Conservation (phyloP, 768 basidiomycete genomes). For the Plicaturopsis crispa region DNA sequence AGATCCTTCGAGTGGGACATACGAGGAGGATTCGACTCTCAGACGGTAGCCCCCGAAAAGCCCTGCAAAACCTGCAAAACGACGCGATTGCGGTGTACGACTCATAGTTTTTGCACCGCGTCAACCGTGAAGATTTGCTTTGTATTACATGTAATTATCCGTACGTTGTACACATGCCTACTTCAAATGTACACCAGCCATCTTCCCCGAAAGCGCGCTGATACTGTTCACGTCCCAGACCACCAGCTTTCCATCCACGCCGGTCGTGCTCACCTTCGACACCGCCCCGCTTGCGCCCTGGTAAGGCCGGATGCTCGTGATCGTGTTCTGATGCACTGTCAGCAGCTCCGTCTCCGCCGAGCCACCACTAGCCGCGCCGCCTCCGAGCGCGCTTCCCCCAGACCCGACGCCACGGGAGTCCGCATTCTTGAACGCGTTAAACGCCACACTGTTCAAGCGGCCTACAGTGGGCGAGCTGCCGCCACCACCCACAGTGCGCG, state of each 20-base stretch:
- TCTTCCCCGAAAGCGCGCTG: slow-evolving; percentile 36
- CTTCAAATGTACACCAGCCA: slow-evolving; percentile 42
- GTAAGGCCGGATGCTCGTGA: slow-evolving; percentile 83
- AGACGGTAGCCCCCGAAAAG: slow-evolving; percentile 1
- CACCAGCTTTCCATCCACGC: slow-evolving; percentile 89
- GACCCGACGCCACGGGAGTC: slow-evolving; percentile 59
- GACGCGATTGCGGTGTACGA: too few species aligned
- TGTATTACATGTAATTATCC: too few species aligned
- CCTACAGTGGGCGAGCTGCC: slow-evolving; percentile 36
- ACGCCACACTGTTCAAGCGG: slow-evolving; percentile 86
- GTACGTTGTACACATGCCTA: too few species aligned
- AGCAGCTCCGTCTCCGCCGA: slow-evolving; percentile 64
- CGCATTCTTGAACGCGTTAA: slow-evolving; percentile 89
- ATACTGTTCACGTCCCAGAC: slow-evolving; percentile 79
- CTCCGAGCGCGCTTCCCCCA: slow-evolving; percentile 22
- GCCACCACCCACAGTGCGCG: slow-evolving; percentile 32
- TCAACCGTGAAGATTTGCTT: too few species aligned
- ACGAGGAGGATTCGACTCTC: slow-evolving; percentile 4
- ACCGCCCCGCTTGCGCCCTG: slow-evolving; percentile 53
- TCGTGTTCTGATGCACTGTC: slow-evolving; percentile 97
- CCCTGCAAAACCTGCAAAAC: too few species aligned
- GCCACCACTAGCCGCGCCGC: slow-evolving; percentile 20
- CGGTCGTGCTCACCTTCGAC: slow-evolving; percentile 78
- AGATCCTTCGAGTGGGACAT: slow-evolving; percentile 8
- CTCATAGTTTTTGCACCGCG: too few species aligned